Conservation (phyloP, 371 early-diverging fungal genomes). For the Mucor mucedo region DNA sequence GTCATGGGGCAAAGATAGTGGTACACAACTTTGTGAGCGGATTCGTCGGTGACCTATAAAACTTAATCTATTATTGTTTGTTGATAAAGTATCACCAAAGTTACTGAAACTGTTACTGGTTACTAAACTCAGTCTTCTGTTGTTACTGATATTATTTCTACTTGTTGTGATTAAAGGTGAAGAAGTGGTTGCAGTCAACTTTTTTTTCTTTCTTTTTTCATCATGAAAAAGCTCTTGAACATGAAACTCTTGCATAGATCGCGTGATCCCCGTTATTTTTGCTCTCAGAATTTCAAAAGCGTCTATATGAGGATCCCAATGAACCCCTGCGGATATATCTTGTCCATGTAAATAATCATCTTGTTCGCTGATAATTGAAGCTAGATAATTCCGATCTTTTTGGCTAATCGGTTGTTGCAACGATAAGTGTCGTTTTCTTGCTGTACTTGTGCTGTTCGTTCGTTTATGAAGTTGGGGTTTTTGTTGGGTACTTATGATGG, state of each 20-base stretch:
- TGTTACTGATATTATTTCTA: neutral
- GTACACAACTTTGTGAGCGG: conserved; percentile 11
- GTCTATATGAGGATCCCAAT: conserved; percentile 54
- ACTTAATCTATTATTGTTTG: conserved; percentile 4
- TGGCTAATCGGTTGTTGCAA: conserved; percentile 12
- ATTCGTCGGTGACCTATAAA: conserved; percentile 25
- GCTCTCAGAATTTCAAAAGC: conserved; percentile 53
- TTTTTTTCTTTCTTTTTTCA: conserved; percentile 33
- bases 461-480: conserved; percentile 11
- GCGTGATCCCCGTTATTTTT: conserved; percentile 52
- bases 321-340: conserved; percentile 4
- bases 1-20: conserved; percentile 2
- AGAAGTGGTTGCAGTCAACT: conserved; percentile 14
- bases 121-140: conserved; percentile 12
- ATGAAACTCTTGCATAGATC: conserved; percentile 55
- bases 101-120: conserved; percentile 4
- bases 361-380: neutral
- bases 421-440: conserved; percentile 8
- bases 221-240: conserved; percentile 46
- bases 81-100: neutral
- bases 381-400: conserved; percentile 11
- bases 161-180: conserved; percentile 8
- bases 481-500: conserved; percentile 18
- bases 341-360: neutral
- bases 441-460: conserved; percentile 2